A percentile compares a stretch with the other conserved stretches of the same genome.
phyloP scores from a whole-genome alignment of 169 alveolate genomes.

The Plasmodium knowlesi region DNA sequence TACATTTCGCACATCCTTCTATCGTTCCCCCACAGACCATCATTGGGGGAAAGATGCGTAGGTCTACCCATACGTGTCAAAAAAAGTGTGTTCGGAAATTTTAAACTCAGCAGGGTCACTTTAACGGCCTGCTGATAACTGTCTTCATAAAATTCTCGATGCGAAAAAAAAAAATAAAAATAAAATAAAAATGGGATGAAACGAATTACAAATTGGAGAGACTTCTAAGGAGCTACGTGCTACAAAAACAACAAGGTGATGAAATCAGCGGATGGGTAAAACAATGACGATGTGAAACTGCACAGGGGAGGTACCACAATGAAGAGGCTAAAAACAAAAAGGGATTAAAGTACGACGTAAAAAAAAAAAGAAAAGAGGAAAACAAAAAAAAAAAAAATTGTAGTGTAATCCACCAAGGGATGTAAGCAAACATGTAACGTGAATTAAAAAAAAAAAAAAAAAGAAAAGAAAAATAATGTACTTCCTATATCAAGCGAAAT shows the following conservation, averaged over 20 bases:
- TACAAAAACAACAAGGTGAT: background rate
- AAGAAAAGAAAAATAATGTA: background rate
- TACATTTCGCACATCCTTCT: background rate
- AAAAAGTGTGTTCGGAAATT: background rate
- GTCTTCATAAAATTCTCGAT: conserved; percentile 7
- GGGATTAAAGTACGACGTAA: background rate
- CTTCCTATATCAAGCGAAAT: background rate
- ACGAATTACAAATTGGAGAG: background rate
- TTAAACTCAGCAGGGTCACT: background rate
- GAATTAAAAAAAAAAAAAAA: too few species aligned
- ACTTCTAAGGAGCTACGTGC: background rate
- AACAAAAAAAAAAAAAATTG: background rate
- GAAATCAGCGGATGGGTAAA: background rate
- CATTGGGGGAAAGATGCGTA: background rate
- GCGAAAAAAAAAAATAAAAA: background rate
- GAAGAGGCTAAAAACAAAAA: background rate
- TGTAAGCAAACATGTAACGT: background rate
- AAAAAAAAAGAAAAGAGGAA: background rate
- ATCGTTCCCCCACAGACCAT: background rate
- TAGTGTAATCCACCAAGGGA: background rate
- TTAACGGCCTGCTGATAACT: conserved; percentile 10
- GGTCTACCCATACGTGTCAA: background rate
- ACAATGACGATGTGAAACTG: background rate
- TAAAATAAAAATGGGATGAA: background rate
- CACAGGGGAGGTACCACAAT: background rate